phyloP scores from a whole-genome alignment of 257 asterid species.

The Ilex aquifolium region DNA sequence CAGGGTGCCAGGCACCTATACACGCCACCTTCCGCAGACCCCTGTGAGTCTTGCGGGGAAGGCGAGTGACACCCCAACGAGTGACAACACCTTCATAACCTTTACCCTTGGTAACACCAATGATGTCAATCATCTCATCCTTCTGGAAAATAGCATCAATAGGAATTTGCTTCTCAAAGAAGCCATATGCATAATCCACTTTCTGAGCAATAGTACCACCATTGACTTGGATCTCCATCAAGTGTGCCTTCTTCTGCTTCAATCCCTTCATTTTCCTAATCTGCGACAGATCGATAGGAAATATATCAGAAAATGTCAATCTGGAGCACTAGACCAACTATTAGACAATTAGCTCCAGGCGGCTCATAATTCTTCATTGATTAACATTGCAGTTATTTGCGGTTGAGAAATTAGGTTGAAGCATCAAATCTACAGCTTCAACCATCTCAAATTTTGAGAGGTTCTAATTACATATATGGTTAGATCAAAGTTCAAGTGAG shows the following conservation, averaged over 20 bases:
- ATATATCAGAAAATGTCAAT: too few species aligned
- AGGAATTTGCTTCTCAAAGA: conserved; percentile 62
- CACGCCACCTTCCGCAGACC: conserved; percentile 68
- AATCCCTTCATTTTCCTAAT: conserved; percentile 62
- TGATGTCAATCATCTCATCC: conserved; percentile 59
- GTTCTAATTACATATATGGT: too few species aligned
- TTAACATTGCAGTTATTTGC: too few species aligned
- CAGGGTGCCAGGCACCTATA: conserved; percentile 69
- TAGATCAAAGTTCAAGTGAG: too few species aligned
- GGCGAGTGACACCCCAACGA: conserved; percentile 73
- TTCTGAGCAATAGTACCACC: conserved; percentile 63
- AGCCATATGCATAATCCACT: conserved; percentile 54
- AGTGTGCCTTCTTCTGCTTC: conserved; percentile 58
- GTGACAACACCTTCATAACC: conserved; percentile 66
- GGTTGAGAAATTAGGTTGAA: too few species aligned
- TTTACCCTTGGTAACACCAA: conserved; percentile 58
- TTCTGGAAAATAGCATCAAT: conserved; percentile 55
- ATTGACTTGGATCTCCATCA: conserved; percentile 62
- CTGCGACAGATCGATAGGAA: conserved; percentile 15
- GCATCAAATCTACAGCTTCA: too few species aligned
- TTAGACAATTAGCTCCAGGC: too few species aligned
- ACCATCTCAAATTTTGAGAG: too few species aligned
- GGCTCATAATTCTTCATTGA: too few species aligned
- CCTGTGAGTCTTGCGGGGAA: conserved; percentile 59
- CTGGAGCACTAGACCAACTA: too few species aligned